Evolutionary conservation across 148 eudicot species (phyloP).

Genomic region (Rhododendron griersonianum): DNA sequence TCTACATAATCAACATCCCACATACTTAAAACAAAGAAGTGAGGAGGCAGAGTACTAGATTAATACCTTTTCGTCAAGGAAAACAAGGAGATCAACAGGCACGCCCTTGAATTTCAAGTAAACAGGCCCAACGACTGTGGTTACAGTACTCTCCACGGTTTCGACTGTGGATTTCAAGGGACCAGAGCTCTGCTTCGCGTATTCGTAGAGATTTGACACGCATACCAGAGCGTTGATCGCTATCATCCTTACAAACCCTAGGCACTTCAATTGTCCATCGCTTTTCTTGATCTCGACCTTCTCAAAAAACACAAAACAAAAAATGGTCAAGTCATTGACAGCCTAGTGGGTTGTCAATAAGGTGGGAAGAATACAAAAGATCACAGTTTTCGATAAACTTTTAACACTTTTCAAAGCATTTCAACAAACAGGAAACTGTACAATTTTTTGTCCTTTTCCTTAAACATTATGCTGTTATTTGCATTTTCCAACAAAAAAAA

Average conservation of each 20-base stretch:
- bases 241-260: constrained; percentile 38
- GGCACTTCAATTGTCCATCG: constrained; percentile 22
- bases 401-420: background rate
- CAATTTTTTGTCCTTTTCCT: background rate
- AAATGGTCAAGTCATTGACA: background rate
- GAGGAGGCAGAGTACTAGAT: background rate
- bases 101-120: constrained; percentile 27
- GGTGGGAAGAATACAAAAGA: too few relatives aligned
- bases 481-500: background rate
- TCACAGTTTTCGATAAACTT: background rate
- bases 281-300: constrained; percentile 26
- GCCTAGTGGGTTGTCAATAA: background rate
- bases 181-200: constrained; percentile 42
- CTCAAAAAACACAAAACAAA: background rate
- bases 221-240: constrained; percentile 30
- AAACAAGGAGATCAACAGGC: constrained; percentile 39
- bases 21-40: background rate
- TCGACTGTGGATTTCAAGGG: constrained; percentile 36
- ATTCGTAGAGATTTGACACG: constrained; percentile 34
- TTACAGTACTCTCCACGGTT: constrained; percentile 36
- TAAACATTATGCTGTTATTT: background rate
- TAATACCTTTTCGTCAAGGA: constrained; percentile 44
- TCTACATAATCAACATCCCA: background rate
- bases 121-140: constrained; percentile 33
- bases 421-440: background rate